phyloP scores from a whole-genome alignment of 2,329 filamentous ascomycete species.

The Trichoderma koningii region DNA sequence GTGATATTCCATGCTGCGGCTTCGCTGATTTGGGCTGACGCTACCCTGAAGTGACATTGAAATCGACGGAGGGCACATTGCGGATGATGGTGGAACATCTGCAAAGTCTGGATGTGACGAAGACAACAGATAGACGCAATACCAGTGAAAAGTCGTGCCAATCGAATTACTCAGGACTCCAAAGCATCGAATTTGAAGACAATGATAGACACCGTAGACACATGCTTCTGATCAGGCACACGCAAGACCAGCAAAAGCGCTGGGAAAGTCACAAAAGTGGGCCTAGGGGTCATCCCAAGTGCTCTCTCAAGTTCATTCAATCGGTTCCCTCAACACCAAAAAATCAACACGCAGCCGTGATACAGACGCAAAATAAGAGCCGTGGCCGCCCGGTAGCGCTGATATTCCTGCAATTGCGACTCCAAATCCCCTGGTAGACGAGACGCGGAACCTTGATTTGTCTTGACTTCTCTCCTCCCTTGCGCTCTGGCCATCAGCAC shows the following conservation, averaged over 20 bases:
- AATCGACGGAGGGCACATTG: not conserved
- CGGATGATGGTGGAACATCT: not conserved
- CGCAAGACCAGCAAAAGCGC: not conserved
- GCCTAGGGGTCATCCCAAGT: constrained; percentile 7
- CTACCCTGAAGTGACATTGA: constrained; percentile 11
- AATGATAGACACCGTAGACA: too few species aligned
- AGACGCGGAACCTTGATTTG: not conserved
- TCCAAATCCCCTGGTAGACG: not conserved
- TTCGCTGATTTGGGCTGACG: not conserved
- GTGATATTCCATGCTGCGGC: not conserved
- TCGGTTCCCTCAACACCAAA: constrained; percentile 9
- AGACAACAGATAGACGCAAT: not conserved
- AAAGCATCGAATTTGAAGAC: too few species aligned
- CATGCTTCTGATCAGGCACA: too few species aligned
- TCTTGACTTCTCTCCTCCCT: not conserved
- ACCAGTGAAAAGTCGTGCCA: not conserved
- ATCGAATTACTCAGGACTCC: not conserved
- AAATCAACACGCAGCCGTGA: constrained; percentile 7
- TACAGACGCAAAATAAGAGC: not conserved
- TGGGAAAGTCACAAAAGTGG: constrained; percentile 21
- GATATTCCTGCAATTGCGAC: not conserved
- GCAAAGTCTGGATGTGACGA: not conserved
- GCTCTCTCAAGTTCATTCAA: not conserved
- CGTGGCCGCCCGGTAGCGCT: not conserved
- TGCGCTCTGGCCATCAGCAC: not conserved